Percentiles rank a stretch among this genome's conserved stretches.
Evolutionary conservation across 2,329 filamentous ascomycete genomes (phyloP).

Genomic region (Cladosporium velox): DNA sequence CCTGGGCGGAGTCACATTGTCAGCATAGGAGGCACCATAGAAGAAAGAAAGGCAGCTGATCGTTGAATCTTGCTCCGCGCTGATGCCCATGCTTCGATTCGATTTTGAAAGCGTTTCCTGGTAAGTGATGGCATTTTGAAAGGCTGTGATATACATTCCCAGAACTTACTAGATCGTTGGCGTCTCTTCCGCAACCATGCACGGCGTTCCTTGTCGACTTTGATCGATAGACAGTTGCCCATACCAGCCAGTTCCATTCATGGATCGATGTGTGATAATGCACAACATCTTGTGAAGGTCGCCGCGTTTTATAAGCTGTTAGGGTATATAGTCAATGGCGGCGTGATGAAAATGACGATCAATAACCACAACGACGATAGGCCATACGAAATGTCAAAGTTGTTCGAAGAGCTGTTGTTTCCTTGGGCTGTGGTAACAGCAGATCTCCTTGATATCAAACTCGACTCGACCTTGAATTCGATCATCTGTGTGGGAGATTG

Average conservation of each 20-base stretch:
- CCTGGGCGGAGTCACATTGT: not conserved
- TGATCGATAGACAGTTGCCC: constrained; percentile 13
- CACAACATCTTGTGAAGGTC: not conserved
- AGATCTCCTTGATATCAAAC: not conserved
- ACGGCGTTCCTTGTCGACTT: not conserved
- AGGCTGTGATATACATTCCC: not conserved
- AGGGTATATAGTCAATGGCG: not conserved
- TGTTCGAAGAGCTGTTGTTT: not conserved
- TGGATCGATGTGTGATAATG: not conserved
- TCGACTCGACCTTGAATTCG: not conserved
- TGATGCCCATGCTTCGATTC: not conserved
- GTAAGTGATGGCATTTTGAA: not conserved
- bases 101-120: not conserved
- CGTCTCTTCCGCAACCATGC: constrained; percentile 10
- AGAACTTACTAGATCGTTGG: not conserved
- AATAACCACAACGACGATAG: not conserved
- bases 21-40: not conserved
- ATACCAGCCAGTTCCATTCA: not conserved
- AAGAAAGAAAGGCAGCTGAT: not conserved
- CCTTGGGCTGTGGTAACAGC: not conserved
- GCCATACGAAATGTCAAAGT: not conserved
- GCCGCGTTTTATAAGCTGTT: not conserved
- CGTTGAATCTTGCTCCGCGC: not conserved
- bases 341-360: not conserved
- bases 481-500: not conserved